Percentiles rank a stretch among this genome's conserved stretches.
phyloP scores from a whole-genome alignment of 202 grass and related monocot species.

The Schoenoplectus triqueter region DNA sequence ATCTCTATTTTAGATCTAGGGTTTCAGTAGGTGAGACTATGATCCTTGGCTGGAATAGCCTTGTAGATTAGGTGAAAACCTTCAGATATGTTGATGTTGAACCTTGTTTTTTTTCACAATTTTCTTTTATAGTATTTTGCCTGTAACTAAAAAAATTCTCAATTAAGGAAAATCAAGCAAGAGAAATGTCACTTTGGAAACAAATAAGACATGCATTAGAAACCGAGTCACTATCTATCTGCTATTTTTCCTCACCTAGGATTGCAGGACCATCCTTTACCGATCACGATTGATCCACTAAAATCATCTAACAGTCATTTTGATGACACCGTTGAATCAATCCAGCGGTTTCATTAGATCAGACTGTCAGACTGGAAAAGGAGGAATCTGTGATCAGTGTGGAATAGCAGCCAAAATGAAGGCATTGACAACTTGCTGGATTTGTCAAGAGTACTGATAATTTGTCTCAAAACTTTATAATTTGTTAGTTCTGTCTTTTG shows the following conservation, averaged over 20 bases:
- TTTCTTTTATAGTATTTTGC: neutral
- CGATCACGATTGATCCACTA: neutral
- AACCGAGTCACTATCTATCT: neutral
- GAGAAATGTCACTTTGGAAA: slow-evolving; percentile 2
- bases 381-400: slow-evolving; percentile 12
- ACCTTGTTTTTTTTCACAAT: too few relatives aligned
- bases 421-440: neutral
- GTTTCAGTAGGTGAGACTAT: slow-evolving; percentile 7
- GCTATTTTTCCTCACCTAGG: neutral
- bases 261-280: neutral
- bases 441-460: neutral
- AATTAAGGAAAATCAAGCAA: slow-evolving; percentile 26
- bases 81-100: too few relatives aligned
- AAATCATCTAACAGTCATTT: neutral
- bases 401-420: neutral
- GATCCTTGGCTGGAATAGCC: neutral
- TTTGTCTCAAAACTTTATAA: neutral
- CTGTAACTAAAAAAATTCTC: slow-evolving; percentile 15
- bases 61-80: neutral
- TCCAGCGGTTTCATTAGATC: neutral
- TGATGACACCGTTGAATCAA: neutral
- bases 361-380: neutral
- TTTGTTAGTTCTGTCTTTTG: slow-evolving; percentile 1
- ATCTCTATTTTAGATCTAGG: slow-evolving; percentile 30
- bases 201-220: slow-evolving; percentile 23